Percentiles rank a stretch among this genome's conserved stretches.
Evolutionary conservation across 1,284 basidiomycete species (phyloP).

Genomic region (Xanthoconium separans): DNA sequence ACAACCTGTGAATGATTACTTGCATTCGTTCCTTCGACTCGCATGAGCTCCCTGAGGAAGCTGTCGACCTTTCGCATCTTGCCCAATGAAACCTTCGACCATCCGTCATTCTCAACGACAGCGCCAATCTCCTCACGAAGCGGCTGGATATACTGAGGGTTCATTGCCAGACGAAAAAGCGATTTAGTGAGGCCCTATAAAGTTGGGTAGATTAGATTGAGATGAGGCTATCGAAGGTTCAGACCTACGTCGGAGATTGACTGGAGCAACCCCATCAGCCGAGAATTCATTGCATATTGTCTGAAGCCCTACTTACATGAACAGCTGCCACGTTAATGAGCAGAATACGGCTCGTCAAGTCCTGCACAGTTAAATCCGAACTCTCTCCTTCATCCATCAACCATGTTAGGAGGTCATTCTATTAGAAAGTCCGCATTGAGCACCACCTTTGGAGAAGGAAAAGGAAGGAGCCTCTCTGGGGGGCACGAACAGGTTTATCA

Average conservation of each 20-base stretch:
- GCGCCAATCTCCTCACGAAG: neutral
- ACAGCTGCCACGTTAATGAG: constrained; percentile 35
- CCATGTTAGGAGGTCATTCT: constrained; percentile 47
- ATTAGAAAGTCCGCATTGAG: neutral
- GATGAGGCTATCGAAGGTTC: neutral
- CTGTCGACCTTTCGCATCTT: neutral
- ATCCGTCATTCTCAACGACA: neutral
- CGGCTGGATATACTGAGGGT: neutral
- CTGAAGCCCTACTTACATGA: constrained; percentile 26
- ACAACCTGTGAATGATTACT: constrained; percentile 10
- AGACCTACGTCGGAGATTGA: constrained; percentile 14
- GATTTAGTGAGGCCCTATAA: neutral
- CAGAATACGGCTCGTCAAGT: constrained; percentile 35
- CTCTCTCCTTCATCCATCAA: constrained; percentile 39
- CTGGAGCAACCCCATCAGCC: constrained; percentile 4
- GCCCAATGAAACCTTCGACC: neutral
- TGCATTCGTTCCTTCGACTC: neutral
- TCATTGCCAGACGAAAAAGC: neutral
- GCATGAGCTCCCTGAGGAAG: neutral
- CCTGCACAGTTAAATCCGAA: constrained; percentile 27
- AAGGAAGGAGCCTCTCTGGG: too few relatives aligned
- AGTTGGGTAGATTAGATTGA: neutral
- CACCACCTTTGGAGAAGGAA: too few relatives aligned
- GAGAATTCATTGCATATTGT: neutral
- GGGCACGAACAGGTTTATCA: too few relatives aligned